Base-by-base conservation (phyloP, 805 yeast species). In the Saccharomyces mikatae region DNA sequence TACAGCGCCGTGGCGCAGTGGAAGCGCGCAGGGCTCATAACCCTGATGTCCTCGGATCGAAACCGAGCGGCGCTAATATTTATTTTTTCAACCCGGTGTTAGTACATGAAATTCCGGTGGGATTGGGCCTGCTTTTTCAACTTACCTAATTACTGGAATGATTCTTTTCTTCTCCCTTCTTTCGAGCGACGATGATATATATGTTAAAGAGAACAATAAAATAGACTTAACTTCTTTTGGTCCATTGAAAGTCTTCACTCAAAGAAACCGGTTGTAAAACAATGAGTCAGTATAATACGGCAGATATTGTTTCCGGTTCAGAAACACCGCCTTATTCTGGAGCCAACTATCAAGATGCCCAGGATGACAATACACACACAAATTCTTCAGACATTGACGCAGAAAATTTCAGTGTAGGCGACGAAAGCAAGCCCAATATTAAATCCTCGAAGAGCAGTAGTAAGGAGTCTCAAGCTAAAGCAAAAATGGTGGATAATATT, bases 21-120 rank as follows among this genome's bases (percentile, higher is more conserved):
- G 95, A 86, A 87, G 92, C 94, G 94, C 92, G 92, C 92, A 85
- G 94, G 94, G 95, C 95, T 87, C 95, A 87, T 87, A 87, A 87
- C 95, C 92, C 94, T 86, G 92, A 87, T 84, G 92, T 86, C 95
- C 90, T 81, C 76, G 90, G 95, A 87, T 87, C 94, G 94, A 87
- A 86, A 87, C 94, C 88, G 76, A 80, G 89, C 89, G 86, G 86
- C 89, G 94, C 94, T 86, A 86, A 41, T 50, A 11, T 17, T 11
- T 6, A 2, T 17, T 8, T 9, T n/a, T n/a, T 36, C 22, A 4
- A 8, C 24, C 24, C 44, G 44, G 44, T 17, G 44, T n/a, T 36
- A 36, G 44, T 17, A 8, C 22, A 6, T 36, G 44, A 17, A 36
- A 36, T 36, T 36, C 44, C 44, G 44, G 44, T 36, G 44, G 44